These are phyloP conservation scores for Akanthomyces uredinophilus DNA, from an alignment of 2,329 filamentous ascomycete species.

Conservation along the genomic window DNA sequence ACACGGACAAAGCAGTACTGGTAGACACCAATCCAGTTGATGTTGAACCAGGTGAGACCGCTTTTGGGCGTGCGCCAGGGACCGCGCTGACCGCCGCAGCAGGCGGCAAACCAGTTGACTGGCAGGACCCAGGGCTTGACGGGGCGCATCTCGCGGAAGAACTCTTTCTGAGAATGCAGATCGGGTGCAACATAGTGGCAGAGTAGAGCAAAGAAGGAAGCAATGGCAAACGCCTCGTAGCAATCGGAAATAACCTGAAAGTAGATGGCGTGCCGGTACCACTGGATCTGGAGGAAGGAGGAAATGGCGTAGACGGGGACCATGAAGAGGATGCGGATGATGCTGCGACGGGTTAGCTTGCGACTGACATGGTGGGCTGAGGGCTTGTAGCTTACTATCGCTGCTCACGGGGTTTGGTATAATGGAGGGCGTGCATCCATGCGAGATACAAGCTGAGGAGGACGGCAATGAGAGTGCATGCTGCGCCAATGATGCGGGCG, in stretches of 20 bases:
- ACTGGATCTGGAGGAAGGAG: slow-evolving; percentile 67
- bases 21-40: slow-evolving; percentile 76
- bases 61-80: slow-evolving; percentile 70
- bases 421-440: slow-evolving; percentile 54
- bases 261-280: slow-evolving; percentile 74
- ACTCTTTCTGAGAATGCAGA: slow-evolving; percentile 75
- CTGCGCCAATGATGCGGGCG: slow-evolving; percentile 46
- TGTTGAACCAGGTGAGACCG: slow-evolving; percentile 86
- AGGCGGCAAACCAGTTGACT: slow-evolving; percentile 63
- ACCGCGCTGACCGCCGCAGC: slow-evolving; percentile 64
- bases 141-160: slow-evolving; percentile 64
- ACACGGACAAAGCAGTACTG: slow-evolving; percentile 83
- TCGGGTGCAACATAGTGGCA: slow-evolving; percentile 76
- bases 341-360: slow-evolving; percentile 42
- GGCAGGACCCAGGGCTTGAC: slow-evolving; percentile 71
- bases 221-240: slow-evolving; percentile 85
- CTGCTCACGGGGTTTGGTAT: slow-evolving; percentile 56
- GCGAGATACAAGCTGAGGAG: slow-evolving; percentile 51
- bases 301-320: slow-evolving; percentile 74
- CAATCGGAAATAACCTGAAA: slow-evolving; percentile 77
- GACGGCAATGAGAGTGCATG: slow-evolving; percentile 45
- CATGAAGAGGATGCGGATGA: slow-evolving; percentile 86
- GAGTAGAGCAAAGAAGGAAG: slow-evolving; percentile 77
- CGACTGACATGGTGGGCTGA: background rate
- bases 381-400: slow-evolving; percentile 40